phyloP scores from a whole-genome alignment of 2,329 filamentous ascomycete genomes.

The Venturia asperata region DNA sequence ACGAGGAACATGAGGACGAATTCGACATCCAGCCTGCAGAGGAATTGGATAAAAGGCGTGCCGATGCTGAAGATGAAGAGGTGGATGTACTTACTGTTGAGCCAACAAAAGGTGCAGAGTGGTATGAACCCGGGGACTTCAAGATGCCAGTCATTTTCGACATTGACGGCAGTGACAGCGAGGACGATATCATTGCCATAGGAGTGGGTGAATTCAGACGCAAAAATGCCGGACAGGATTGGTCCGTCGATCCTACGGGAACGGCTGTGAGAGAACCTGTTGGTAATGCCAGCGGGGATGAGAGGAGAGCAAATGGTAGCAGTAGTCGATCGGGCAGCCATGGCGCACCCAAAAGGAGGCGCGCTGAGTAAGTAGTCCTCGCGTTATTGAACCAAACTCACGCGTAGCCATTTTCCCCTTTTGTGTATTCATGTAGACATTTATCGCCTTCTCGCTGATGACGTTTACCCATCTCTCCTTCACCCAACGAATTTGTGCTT shows the following conservation, averaged over 20 bases:
- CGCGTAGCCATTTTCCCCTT: too few species aligned
- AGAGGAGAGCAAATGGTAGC: slow-evolving; percentile 12
- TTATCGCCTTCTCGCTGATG: too few species aligned
- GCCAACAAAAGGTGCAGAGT: slow-evolving; percentile 44
- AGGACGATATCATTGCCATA: slow-evolving; percentile 70
- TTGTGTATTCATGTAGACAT: too few species aligned
- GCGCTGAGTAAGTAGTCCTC: slow-evolving; percentile 6
- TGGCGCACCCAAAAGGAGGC: slow-evolving; percentile 3
- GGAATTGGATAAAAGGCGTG: slow-evolving; percentile 81
- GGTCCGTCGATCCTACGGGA: slow-evolving; percentile 11
- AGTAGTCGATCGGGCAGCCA: slow-evolving; percentile 5
- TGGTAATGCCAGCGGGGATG: slow-evolving; percentile 15
- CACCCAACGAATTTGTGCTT: too few species aligned
- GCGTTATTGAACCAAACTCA: not conserved
- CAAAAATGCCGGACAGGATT: slow-evolving; percentile 59
- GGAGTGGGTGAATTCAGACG: slow-evolving; percentile 77
- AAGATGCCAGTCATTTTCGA: slow-evolving; percentile 90
- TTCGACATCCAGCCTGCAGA: slow-evolving; percentile 96
- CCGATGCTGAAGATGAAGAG: slow-evolving; percentile 88
- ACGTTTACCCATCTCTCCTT: too few species aligned
- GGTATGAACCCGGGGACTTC: slow-evolving; percentile 57
- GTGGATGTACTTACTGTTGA: slow-evolving; percentile 75
- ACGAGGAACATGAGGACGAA: slow-evolving; percentile 90
- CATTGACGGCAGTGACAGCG: slow-evolving; percentile 87
- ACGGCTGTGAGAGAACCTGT: slow-evolving; percentile 6